Conservation (phyloP, 495 filamentous ascomycete genomes). For the Neurospora sp. region DNA sequence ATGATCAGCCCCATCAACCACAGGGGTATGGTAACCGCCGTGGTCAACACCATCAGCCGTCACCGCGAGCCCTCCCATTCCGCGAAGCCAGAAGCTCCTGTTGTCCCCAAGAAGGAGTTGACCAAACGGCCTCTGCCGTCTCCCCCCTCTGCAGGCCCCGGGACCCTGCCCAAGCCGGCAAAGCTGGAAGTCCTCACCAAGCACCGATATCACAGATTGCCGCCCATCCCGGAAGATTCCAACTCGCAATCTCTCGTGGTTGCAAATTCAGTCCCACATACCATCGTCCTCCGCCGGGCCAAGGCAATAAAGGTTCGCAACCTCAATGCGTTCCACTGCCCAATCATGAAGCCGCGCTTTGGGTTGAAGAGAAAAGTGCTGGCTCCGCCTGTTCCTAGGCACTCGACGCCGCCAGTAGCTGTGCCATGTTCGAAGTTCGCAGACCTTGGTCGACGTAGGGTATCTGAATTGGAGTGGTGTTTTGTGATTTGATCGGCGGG, state of each 20-base stretch:
- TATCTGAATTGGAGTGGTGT: neutral
- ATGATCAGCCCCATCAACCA: neutral
- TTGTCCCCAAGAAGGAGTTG: neutral
- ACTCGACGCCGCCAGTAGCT: neutral
- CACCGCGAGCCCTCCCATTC: fast-evolving
- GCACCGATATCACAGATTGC: neutral
- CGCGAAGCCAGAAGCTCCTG: neutral
- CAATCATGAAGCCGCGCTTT: fast-evolving
- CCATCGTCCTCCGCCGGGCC: neutral
- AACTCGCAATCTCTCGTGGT: neutral
- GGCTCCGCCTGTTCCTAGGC: neutral
- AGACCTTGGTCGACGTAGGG: neutral
- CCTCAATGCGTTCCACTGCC: neutral
- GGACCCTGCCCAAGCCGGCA: neutral
- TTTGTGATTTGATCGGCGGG: neutral
- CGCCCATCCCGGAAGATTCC: neutral
- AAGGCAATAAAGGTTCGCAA: neutral
- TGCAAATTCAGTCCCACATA: fast-evolving
- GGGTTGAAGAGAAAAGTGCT: neutral
- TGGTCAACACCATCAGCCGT: neutral
- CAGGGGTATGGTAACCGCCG: neutral
- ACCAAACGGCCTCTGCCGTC: neutral
- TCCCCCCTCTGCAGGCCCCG: neutral
- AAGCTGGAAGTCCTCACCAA: neutral
- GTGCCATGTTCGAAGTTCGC: neutral